Conservation (phyloP, 1,139 yeast species). For the Protomyces arabidopsidicola region DNA sequence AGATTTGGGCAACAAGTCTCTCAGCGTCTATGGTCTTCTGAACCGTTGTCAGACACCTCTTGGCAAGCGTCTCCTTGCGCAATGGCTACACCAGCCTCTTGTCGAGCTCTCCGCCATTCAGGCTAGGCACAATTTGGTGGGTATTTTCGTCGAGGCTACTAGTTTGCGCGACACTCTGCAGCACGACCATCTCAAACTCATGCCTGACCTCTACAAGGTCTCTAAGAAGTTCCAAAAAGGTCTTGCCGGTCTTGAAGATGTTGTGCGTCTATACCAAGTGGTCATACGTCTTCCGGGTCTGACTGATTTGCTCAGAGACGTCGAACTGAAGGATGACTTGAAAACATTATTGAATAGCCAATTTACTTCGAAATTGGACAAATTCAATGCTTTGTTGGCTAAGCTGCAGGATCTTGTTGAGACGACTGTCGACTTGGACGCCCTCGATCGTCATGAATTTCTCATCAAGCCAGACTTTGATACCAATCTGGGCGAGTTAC, state of each 20-base stretch:
- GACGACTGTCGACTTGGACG: conserved; percentile 81
- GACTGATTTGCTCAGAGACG: conserved; percentile 48
- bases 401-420: conserved; percentile 84
- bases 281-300: conserved; percentile 66
- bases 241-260: conserved; percentile 67
- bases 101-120: conserved; percentile 57
- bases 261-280: conserved; percentile 82
- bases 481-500: conserved; percentile 61
- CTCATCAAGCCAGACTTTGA: conserved; percentile 88
- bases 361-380: conserved; percentile 44
- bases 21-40: conserved; percentile 73
- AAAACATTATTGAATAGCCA: conserved; percentile 36
- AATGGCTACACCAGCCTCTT: conserved; percentile 94
- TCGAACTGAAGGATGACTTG: conserved; percentile 36
- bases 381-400: conserved; percentile 49
- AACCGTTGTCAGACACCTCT: conserved; percentile 83
- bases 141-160: conserved; percentile 63
- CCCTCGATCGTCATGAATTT: conserved; percentile 72
- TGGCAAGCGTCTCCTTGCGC: conserved; percentile 78
- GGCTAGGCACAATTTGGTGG: conserved; percentile 69
- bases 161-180: conserved; percentile 61
- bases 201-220: conserved; percentile 78
- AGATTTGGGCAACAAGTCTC: conserved; percentile 47
- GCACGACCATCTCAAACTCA: conserved; percentile 60
- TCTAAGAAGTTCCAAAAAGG: conserved; percentile 58